Evolutionary conservation across 176 grass and related monocot species (phyloP).

Genomic region (Aechmea fasciata): DNA sequence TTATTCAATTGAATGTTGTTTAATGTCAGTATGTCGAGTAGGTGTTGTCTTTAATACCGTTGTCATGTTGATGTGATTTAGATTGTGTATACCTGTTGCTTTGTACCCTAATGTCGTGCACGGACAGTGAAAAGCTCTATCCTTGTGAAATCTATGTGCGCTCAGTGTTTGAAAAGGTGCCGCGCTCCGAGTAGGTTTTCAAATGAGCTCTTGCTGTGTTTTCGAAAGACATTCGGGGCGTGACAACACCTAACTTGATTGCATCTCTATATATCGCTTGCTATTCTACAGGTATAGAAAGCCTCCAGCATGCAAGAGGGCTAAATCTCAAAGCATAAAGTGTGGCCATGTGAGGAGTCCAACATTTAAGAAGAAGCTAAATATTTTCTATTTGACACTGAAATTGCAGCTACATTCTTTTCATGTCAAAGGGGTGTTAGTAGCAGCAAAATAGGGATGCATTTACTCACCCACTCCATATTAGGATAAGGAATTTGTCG

Average conservation of each 20-base stretch:
- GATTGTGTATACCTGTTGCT: no score
- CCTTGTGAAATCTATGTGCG: no score
- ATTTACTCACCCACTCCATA: conserved; percentile 63
- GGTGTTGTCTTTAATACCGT: no score
- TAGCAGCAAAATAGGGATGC: conserved; percentile 5
- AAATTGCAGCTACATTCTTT: background rate
- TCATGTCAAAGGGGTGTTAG: background rate
- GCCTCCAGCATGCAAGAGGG: background rate
- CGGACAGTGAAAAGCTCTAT: no score
- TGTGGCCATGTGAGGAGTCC: background rate
- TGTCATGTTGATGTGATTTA: no score
- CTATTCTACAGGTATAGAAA: background rate
- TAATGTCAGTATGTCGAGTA: no score
- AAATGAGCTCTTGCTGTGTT: no score
- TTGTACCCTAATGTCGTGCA: no score
- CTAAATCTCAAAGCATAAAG: background rate
- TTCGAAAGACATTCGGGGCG: no score
- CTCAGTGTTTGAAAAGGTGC: no score
- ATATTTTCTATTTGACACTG: background rate
- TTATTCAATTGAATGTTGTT: no score
- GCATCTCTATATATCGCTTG: background rate
- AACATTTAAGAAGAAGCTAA: background rate
- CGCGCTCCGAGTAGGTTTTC: no score
- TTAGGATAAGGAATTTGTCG: conserved; percentile 75
- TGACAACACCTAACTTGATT: background rate